Percentiles rank a stretch among this genome's conserved stretches.
phyloP scores from a whole-genome alignment of 352 stramenopile genomes.

The Globisporangium nodosum region DNA sequence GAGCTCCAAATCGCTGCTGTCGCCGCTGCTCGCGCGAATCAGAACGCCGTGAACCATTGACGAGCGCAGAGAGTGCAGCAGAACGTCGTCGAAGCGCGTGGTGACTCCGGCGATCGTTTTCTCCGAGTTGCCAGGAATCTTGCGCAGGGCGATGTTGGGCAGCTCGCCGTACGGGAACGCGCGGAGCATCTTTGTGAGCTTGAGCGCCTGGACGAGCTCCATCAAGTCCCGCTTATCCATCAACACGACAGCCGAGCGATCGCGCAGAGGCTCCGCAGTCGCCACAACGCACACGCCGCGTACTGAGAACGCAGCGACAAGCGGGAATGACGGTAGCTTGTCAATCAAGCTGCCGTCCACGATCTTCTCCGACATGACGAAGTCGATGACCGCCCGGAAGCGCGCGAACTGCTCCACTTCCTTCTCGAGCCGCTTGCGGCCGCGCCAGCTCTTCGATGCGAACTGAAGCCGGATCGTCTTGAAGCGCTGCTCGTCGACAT shows the following conservation, averaged over 20 bases:
- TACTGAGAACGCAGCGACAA: constrained; percentile 56
- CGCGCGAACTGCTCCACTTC: constrained; percentile 37
- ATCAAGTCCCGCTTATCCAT: constrained; percentile 46
- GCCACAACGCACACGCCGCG: constrained; percentile 49
- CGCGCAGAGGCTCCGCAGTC: constrained; percentile 34
- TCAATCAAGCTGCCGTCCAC: constrained; percentile 27
- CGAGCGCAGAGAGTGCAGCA: constrained; percentile 58
- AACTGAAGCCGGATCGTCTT: constrained; percentile 60
- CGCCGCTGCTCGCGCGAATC: constrained; percentile 24
- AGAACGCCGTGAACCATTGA: constrained; percentile 52
- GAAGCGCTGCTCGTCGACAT: constrained; percentile 54
- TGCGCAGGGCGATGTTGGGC: constrained; percentile 44
- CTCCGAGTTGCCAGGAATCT: constrained; percentile 31
- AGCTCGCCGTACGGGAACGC: constrained; percentile 65
- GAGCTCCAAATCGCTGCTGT: constrained; percentile 23
- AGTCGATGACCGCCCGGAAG: constrained; percentile 51
- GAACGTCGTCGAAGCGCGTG: constrained; percentile 55
- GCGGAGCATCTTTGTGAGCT: constrained; percentile 43
- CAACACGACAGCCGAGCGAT: constrained; percentile 30
- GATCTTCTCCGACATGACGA: constrained; percentile 32
- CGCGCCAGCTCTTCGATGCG: constrained; percentile 58
- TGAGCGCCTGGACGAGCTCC: constrained; percentile 36
- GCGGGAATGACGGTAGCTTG: constrained; percentile 44
- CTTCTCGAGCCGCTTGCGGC: constrained; percentile 57
- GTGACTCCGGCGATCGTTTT: constrained; percentile 35